A percentile compares a stretch with the other conserved stretches of the same genome.
Conservation (phyloP, 1,139 yeast genomes). For the Spathaspora jeffriesii region DNA sequence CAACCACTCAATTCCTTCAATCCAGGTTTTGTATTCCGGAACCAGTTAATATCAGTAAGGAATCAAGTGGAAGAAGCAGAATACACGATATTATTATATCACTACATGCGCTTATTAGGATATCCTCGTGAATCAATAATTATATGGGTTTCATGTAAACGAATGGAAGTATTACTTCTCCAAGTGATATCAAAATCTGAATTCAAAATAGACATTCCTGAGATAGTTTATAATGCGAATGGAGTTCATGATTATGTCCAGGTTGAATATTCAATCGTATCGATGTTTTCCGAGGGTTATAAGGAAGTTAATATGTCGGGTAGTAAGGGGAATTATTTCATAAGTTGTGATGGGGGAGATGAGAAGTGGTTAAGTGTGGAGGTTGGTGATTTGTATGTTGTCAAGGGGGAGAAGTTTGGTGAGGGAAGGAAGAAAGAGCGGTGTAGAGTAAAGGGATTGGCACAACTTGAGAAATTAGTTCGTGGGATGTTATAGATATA, state of each 20-base stretch:
- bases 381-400: neutral
- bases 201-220: constrained; percentile 7
- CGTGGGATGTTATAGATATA: neutral
- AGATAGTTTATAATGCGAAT: constrained; percentile 7
- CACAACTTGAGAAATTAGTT: neutral
- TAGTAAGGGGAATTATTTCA: constrained; percentile 7
- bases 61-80: constrained; percentile 52
- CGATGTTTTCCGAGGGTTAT: constrained; percentile 8
- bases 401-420: constrained; percentile 2
- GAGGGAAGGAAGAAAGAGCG: neutral
- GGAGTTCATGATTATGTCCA: constrained; percentile 8
- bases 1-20: constrained; percentile 19
- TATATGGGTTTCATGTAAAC: constrained; percentile 40
- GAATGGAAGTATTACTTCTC: constrained; percentile 30
- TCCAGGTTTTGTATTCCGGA: constrained; percentile 38
- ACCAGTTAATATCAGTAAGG: constrained; percentile 39
- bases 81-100: constrained; percentile 45
- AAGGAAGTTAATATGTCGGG: constrained; percentile 5
- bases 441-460: neutral
- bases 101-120: constrained; percentile 48
- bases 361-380: neutral
- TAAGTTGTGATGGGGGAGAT: constrained; percentile 6
- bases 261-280: constrained; percentile 9
- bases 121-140: constrained; percentile 40
- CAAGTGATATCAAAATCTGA: constrained; percentile 18